These are phyloP conservation scores for Plasmodium vinckei DNA, from an alignment of 169 alveolate species.

Conservation along the genomic window DNA sequence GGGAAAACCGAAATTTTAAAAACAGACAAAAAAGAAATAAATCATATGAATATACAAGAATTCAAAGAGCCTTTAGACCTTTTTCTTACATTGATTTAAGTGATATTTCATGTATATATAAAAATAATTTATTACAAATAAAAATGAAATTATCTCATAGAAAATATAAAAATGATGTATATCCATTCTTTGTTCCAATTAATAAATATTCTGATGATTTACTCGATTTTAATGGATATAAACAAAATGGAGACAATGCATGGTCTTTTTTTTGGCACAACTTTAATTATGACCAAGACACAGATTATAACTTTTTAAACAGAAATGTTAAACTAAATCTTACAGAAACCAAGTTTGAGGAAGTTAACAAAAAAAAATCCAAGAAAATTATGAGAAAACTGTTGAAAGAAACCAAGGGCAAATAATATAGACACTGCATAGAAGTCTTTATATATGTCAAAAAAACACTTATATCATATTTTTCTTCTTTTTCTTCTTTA, in stretches of 20 bases:
- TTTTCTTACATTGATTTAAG: slow-evolving; percentile 59
- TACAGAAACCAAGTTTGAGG: slow-evolving; percentile 71
- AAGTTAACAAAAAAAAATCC: slow-evolving; percentile 45
- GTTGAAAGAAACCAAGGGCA: slow-evolving; percentile 31
- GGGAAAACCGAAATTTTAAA: slow-evolving; percentile 68
- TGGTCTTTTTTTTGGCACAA: slow-evolving; percentile 76
- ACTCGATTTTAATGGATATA: slow-evolving; percentile 64
- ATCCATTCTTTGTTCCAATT: slow-evolving; percentile 71
- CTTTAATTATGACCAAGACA: slow-evolving; percentile 60
- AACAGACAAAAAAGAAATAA: slow-evolving; percentile 63
- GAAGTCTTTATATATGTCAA: not conserved
- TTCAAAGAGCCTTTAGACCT: slow-evolving; percentile 75
- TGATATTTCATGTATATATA: slow-evolving; percentile 61
- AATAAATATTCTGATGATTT: slow-evolving; percentile 24
- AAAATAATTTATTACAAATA: slow-evolving; percentile 57
- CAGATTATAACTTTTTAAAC: slow-evolving; percentile 62
- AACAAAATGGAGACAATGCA: slow-evolving; percentile 59
- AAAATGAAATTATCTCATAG: slow-evolving; percentile 71
- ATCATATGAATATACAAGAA: slow-evolving; percentile 50
- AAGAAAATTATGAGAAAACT: slow-evolving; percentile 58
- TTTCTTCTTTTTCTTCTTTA: no score
- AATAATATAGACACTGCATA: not conserved
- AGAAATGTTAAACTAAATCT: slow-evolving; percentile 56
- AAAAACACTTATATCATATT: no score
- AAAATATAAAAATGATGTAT: slow-evolving; percentile 51